Base-by-base conservation (phyloP, 306 rosid genomes). In the Acacia melanoxylon region DNA sequence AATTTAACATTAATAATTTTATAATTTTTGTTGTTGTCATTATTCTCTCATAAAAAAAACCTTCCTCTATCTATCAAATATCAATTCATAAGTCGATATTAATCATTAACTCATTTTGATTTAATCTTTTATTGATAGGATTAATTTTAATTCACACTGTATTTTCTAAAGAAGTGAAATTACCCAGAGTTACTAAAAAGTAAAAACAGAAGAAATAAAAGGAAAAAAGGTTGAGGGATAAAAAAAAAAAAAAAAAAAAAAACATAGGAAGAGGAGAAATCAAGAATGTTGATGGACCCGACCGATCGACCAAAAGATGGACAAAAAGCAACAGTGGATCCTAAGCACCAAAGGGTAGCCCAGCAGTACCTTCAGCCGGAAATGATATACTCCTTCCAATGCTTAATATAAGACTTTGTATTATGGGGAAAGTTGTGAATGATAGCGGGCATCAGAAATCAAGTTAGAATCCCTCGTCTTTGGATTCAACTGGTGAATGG, bases 241-340 rank as follows among this genome's bases (percentile, higher is more conserved):
- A 71, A 56, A 10, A 74, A 10, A 81, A 48, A 71, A 56, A 10
- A 74, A 10, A 81, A 48, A 40, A 27, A 27, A 29, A 29, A 29
- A 29, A 29, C 2, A 61, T 24, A 65, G 54, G 22, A 68, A 35
- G 41, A 1, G 49, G 69, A 75, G 14, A 82, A 48, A 75, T 22
- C 24, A 54, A 8, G 44, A 15, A 44, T 22, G 2, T 25, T 6
- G 31, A 11, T 77, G 74, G 78, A 46, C 63, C 44, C 59, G 82
- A 35, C 40, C 44, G 78, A 31, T 76, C 31, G 81, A 76, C 45
- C 73, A 20, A 59, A 70, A 76, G 66, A 68, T n/a, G 19, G 25
- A 48, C 46, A 82, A 56, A 56, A 56, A 76, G 31, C 66, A 68
- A 46, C 3, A 72, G 71, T 68, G 46, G 71, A 51, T 51, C 22